Evolutionary conservation across 2,329 filamentous ascomycete species (phyloP), one percentile per base, ranked within the genome.

Genomic region (Sporothrix phasma): DNA sequence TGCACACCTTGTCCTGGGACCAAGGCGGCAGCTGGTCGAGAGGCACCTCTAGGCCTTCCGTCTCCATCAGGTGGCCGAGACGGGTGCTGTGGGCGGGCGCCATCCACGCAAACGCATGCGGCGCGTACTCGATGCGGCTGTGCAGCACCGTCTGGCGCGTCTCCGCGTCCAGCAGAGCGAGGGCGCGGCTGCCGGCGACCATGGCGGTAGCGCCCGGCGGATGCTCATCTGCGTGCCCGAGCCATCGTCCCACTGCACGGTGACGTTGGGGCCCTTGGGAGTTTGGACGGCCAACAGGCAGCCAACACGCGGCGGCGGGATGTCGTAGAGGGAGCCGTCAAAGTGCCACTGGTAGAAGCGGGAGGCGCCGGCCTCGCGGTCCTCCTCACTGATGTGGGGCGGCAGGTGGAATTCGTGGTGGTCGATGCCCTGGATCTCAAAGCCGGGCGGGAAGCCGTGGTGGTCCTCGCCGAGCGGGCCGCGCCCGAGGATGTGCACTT

Each of bases 271-370:
- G 0, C 73, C 73, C 60, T 73, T 73, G n/a, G 73, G 73, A 7
- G 71, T 73, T 22, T 70, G 64, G 10, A 75, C 74, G 10, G 73
- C 73, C n/a, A 75, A 69, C 26, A 75, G 65, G 62, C 73, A 74
- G 41, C 73, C 73, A 2, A 75, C 73, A 10, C 73, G 68, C 7
- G 74, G 72, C 53, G 74, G 74, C 10, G 72, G 73, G 49, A 74
- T 75, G 46, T 69, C 67, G 66, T 75, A 75, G 29, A 75, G 66
- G 1, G 73, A 58, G 19, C 69, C 73, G 65, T 75, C 73, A 66
- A 73, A 75, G 64, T 75, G 73, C 74, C 74, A 75, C 54, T 74
- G 73, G 63, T 74, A 74, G 63, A 75, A 75, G 2, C 73, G 68
- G 39, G 70, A 72, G 39, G 71, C 69, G 4, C 74, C 74, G 3